phyloP scores from a whole-genome alignment of 78 protist genomes.

The Tieghemostelium lacteum region DNA sequence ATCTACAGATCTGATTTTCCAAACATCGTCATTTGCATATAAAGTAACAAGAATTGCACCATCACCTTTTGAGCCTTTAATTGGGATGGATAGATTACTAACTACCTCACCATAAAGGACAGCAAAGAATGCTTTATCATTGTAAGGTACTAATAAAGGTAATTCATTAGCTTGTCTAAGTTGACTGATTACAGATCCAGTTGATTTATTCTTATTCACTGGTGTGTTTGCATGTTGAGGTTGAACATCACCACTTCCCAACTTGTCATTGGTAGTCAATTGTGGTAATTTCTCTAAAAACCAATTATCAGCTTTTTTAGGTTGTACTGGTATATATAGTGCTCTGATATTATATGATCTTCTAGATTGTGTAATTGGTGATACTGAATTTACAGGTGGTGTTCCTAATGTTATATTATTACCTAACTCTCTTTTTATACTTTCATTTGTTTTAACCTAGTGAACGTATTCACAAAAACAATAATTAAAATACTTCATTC shows the following conservation, averaged over 20 bases:
- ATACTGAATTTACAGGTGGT: constrained; percentile 44
- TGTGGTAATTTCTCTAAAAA: constrained; percentile 16
- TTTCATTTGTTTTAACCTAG: background rate
- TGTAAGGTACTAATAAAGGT: constrained; percentile 45
- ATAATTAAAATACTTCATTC: background rate
- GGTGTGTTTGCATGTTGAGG: too few relatives aligned
- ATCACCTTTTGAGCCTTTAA: constrained; percentile 23
- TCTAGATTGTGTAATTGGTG: constrained; percentile 43
- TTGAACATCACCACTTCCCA: background rate
- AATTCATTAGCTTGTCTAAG: background rate
- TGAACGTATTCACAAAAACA: background rate
- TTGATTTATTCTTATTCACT: background rate
- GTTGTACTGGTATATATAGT: background rate
- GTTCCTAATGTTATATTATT: background rate
- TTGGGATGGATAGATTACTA: constrained; percentile 29
- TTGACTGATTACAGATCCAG: background rate
- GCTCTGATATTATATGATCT: constrained; percentile 10
- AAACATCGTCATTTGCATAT: constrained; percentile 27
- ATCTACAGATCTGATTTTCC: constrained; percentile 27
- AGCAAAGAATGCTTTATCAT: constrained; percentile 2
- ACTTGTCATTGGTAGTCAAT: background rate
- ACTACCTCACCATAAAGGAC: constrained; percentile 25
- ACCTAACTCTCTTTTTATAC: constrained; percentile 4
- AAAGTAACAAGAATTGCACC: background rate
- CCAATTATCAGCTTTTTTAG: constrained; percentile 26